phyloP scores from a whole-genome alignment of 306 rosid species.

The Vigna trinervia region DNA sequence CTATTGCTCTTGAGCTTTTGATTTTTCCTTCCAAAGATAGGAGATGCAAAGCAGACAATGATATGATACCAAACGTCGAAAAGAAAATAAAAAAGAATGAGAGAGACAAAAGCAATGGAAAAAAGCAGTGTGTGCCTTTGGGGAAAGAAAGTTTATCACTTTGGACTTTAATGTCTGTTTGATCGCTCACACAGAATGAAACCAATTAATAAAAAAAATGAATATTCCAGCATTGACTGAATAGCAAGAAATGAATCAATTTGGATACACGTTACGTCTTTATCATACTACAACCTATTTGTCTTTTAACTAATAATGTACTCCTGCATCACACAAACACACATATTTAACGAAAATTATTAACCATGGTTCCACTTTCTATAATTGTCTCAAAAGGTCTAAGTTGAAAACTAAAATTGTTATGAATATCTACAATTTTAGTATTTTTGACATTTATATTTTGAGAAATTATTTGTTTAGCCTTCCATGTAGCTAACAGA shows the following conservation, averaged over 20 bases:
- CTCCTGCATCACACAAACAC: constrained; percentile 1
- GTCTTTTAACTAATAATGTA: neutral
- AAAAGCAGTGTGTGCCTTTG: constrained; percentile 44
- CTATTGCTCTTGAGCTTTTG: constrained; percentile 38
- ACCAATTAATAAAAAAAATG: neutral
- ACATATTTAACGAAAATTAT: neutral
- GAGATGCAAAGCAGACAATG: constrained; percentile 57
- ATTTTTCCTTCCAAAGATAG: constrained; percentile 46
- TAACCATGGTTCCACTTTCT: neutral
- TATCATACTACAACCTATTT: neutral
- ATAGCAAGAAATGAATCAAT: constrained; percentile 44
- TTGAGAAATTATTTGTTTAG: neutral
- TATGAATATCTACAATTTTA: neutral
- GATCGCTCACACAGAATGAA: neutral
- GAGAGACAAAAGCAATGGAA: constrained; percentile 39
- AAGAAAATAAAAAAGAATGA: constrained; percentile 36
- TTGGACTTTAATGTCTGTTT: constrained; percentile 42
- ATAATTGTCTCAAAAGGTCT: neutral
- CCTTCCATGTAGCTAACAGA: neutral
- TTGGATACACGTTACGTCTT: constrained; percentile 22
- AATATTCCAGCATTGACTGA: constrained; percentile 27
- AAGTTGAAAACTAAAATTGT: neutral
- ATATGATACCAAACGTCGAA: constrained; percentile 43
- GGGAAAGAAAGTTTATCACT: constrained; percentile 45
- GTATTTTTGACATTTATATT: neutral